Conservation (phyloP, 176 grass and related monocot species). For the Lolium rigidum region DNA sequence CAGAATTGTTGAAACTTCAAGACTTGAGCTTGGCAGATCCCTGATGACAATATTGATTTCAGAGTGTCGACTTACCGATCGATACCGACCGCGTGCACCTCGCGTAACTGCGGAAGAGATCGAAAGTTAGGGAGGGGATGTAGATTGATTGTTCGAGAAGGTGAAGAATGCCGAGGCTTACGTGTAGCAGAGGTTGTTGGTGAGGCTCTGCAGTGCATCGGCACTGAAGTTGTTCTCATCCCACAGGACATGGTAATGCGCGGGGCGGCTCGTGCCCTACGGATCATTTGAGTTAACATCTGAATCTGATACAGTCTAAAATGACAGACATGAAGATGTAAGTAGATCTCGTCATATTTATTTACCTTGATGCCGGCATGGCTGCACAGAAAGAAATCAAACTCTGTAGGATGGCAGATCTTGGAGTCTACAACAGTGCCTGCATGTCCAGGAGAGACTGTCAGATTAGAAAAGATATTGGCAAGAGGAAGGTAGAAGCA, state of each 20-base stretch:
- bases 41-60: background rate
- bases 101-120: constrained; percentile 61
- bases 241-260: constrained; percentile 94
- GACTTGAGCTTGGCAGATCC: background rate
- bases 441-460: constrained; percentile 30
- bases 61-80: constrained; percentile 54
- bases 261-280: constrained; percentile 84
- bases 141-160: background rate
- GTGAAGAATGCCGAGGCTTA: constrained; percentile 27
- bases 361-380: constrained; percentile 85
- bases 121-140: too few relatives aligned
- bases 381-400: constrained; percentile 91
- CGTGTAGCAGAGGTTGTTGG: constrained; percentile 96
- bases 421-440: constrained; percentile 88
- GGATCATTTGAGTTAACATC: background rate
- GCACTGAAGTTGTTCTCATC: constrained; percentile 90
- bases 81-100: constrained; percentile 87
- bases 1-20: background rate
- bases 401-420: constrained; percentile 93
- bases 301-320: background rate
- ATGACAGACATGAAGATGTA: background rate
- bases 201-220: constrained; percentile 75
- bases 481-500: background rate
- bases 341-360: background rate
- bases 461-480: constrained; percentile 16